Conservation (phyloP, 2,329 filamentous ascomycete species). For the Knoxdaviesia capensis region DNA sequence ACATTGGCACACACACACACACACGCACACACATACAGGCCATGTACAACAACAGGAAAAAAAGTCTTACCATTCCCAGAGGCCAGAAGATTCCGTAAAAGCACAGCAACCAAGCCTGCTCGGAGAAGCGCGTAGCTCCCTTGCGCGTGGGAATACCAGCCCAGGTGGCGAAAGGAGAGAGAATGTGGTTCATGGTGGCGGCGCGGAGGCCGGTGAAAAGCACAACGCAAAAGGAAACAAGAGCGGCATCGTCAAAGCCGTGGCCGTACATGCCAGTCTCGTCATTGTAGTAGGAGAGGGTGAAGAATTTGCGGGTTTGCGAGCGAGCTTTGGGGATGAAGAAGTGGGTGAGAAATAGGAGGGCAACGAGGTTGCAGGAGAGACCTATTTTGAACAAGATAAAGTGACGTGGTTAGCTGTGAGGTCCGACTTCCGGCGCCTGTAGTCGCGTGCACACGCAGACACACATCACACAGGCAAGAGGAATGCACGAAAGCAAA, state of each 20-base stretch:
- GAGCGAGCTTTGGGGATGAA: constrained; percentile 62
- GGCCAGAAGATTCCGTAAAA: constrained; percentile 73
- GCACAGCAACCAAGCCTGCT: constrained; percentile 79
- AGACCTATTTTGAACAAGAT: constrained; percentile 30
- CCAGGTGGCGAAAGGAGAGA: constrained; percentile 55
- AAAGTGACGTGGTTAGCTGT: constrained; percentile 8
- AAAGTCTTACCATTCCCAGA: constrained; percentile 52
- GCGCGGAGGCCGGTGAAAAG: constrained; percentile 77
- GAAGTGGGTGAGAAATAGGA: constrained; percentile 64
- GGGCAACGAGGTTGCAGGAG: constrained; percentile 65
- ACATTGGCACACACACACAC: not conserved
- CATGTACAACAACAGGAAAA: not conserved
- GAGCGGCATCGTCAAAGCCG: constrained; percentile 61
- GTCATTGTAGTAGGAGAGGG: constrained; percentile 63
- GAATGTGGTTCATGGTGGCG: constrained; percentile 66
- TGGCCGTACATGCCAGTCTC: constrained; percentile 49
- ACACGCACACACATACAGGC: not conserved
- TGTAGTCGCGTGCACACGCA: not conserved
- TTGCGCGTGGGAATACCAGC: constrained; percentile 61
- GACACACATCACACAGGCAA: not conserved
- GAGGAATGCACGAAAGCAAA: too few relatives aligned
- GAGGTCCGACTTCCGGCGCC: not conserved
- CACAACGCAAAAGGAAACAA: constrained; percentile 60
- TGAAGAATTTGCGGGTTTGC: constrained; percentile 75
- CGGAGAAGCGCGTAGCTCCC: constrained; percentile 64